These are phyloP conservation scores for Saccharomycopsis hybrid DNA, from an alignment of 1,139 yeast genomes.

Conservation along the genomic window DNA sequence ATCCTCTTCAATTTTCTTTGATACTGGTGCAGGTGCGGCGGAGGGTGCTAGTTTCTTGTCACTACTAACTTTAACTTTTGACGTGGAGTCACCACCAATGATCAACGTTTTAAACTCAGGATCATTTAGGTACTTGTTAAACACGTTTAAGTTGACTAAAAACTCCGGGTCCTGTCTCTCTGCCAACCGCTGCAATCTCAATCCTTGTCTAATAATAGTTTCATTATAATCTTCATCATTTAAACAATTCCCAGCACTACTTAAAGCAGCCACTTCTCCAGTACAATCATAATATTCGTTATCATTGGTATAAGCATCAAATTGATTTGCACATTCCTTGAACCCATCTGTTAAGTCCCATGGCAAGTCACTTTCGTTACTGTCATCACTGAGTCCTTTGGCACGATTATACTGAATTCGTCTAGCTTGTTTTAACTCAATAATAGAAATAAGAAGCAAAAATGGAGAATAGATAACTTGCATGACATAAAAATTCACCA, in stretches of 20 bases:
- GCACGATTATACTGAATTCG: constrained; percentile 67
- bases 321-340: constrained; percentile 31
- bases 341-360: constrained; percentile 85
- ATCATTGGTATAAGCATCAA: constrained; percentile 21
- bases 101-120: constrained; percentile 18
- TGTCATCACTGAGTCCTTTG: constrained; percentile 66
- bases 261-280: not conserved
- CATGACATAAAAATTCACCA: constrained; percentile 50
- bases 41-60: too few relatives aligned
- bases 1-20: constrained; percentile 8
- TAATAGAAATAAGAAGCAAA: constrained; percentile 50
- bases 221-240: constrained; percentile 34
- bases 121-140: constrained; percentile 43
- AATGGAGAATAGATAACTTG: constrained; percentile 61
- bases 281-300: not conserved
- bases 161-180: constrained; percentile 70
- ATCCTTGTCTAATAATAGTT: constrained; percentile 36
- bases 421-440: constrained; percentile 60
- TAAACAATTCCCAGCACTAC: constrained; percentile 11
- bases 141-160: constrained; percentile 40
- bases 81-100: not conserved
- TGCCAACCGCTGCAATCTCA: constrained; percentile 50
- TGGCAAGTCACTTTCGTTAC: constrained; percentile 69
- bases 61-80: too few relatives aligned
- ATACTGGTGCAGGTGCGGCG: not conserved